These are phyloP conservation scores for Apiosordaria backusii DNA, from an alignment of 495 filamentous ascomycete species.

Conservation along the genomic window DNA sequence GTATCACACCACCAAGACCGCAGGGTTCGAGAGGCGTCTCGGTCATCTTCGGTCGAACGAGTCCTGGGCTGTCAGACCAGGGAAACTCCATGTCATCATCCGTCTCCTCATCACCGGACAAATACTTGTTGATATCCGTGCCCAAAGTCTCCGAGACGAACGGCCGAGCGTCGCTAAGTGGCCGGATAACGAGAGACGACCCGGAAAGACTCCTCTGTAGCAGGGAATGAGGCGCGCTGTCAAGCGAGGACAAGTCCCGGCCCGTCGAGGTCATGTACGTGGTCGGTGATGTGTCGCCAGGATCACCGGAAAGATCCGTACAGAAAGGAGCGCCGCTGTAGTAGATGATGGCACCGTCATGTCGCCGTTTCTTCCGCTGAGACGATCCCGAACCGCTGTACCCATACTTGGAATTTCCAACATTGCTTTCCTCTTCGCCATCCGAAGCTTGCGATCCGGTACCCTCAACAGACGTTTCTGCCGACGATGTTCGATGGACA, in stretches of 20 bases:
- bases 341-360: constrained; percentile 73
- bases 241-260: constrained; percentile 22
- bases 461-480: constrained; percentile 44
- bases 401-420: constrained; percentile 34
- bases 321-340: constrained; percentile 73
- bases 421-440: constrained; percentile 36
- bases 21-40: constrained; percentile 52
- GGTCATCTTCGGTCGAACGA: constrained; percentile 39
- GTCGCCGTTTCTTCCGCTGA: constrained; percentile 42
- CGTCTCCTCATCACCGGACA: constrained; percentile 28
- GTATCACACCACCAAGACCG: constrained; percentile 61
- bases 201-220: constrained; percentile 38
- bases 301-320: constrained; percentile 70
- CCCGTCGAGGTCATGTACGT: constrained; percentile 41
- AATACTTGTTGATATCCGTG: constrained; percentile 20
- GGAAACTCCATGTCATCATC: constrained; percentile 36
- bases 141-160: constrained; percentile 17
- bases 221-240: neutral
- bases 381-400: constrained; percentile 43
- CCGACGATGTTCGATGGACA: constrained; percentile 43
- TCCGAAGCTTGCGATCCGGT: constrained; percentile 30
- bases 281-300: constrained; percentile 36
- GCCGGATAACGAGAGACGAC: constrained; percentile 42
- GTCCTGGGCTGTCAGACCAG: constrained; percentile 33
- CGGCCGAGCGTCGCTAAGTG: constrained; percentile 35